These are phyloP conservation scores for Neonectria neomacrospora DNA, from an alignment of 2,329 filamentous ascomycete genomes.

Conservation along the genomic window DNA sequence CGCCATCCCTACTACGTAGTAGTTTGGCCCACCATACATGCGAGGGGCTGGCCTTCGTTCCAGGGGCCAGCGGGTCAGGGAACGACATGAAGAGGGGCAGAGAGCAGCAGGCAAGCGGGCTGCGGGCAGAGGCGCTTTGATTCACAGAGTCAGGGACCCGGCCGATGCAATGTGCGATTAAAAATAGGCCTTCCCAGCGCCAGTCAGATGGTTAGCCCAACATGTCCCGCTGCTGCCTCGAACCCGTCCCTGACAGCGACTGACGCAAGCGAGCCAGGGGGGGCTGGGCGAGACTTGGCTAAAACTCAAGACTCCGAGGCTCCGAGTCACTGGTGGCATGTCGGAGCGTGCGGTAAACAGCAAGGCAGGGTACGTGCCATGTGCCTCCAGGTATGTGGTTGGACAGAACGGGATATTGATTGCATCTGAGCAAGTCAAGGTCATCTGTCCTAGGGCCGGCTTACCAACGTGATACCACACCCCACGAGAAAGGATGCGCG, in stretches of 20 bases:
- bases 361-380: conserved; percentile 21
- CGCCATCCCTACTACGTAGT: conserved; percentile 36
- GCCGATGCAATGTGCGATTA: conserved; percentile 39
- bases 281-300: conserved; percentile 11
- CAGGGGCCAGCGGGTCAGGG: conserved; percentile 32
- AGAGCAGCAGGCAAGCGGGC: background rate
- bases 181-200: conserved; percentile 44
- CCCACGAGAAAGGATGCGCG: conserved; percentile 29
- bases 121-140: conserved; percentile 36
- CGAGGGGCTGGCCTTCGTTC: conserved; percentile 41
- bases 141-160: conserved; percentile 35
- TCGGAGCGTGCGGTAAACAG: conserved; percentile 20
- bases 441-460: conserved; percentile 36
- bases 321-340: conserved; percentile 19
- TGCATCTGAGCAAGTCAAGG: conserved; percentile 29
- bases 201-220: conserved; percentile 25
- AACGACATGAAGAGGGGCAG: conserved; percentile 28
- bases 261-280: conserved; percentile 36
- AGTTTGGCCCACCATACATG: conserved; percentile 39
- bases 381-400: conserved; percentile 27
- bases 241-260: conserved; percentile 39
- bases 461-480: conserved; percentile 38
- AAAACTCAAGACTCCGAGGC: background rate
- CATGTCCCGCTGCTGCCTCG: conserved; percentile 28
- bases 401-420: conserved; percentile 29